phyloP scores from a whole-genome alignment of 345 rosid species.

The Laguncularia racemosa region DNA sequence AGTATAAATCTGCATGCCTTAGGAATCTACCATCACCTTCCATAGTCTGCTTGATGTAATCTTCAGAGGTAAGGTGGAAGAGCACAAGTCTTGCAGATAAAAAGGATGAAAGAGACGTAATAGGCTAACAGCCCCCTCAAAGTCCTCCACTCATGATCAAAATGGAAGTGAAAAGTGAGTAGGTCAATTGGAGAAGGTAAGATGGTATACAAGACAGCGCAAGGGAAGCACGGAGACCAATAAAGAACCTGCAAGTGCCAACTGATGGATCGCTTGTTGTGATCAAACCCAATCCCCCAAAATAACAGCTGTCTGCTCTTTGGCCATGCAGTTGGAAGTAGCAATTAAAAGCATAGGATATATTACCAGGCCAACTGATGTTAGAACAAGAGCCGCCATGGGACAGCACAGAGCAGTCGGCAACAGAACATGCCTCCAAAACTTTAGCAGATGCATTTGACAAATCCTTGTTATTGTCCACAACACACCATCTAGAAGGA shows the following conservation, averaged over 20 bases:
- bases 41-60: too few relatives aligned
- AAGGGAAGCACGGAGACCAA: slow-evolving; percentile 48
- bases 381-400: slow-evolving; percentile 73
- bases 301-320: slow-evolving; percentile 59
- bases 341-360: slow-evolving; percentile 83
- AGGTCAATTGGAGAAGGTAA: slow-evolving; percentile 11
- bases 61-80: too few relatives aligned
- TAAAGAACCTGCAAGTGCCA: slow-evolving; percentile 46
- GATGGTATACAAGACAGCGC: slow-evolving; percentile 17
- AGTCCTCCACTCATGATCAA: background rate
- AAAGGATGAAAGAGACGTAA: too few relatives aligned
- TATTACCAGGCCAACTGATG: slow-evolving; percentile 70
- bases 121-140: too few relatives aligned
- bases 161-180: slow-evolving; percentile 8
- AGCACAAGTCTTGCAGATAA: too few relatives aligned
- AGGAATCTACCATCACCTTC: too few relatives aligned
- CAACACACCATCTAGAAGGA: slow-evolving; percentile 80
- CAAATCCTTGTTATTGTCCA: slow-evolving; percentile 60
- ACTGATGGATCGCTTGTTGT: slow-evolving; percentile 79
- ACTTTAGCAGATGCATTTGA: slow-evolving; percentile 60
- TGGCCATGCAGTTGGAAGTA: slow-evolving; percentile 86
- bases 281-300: slow-evolving; percentile 80
- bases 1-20: too few relatives aligned
- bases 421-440: slow-evolving; percentile 51
- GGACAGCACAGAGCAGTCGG: slow-evolving; percentile 66